These are phyloP conservation scores for Fraxinus platypoda DNA, from an alignment of 305 asterid genomes.

Conservation along the genomic window DNA sequence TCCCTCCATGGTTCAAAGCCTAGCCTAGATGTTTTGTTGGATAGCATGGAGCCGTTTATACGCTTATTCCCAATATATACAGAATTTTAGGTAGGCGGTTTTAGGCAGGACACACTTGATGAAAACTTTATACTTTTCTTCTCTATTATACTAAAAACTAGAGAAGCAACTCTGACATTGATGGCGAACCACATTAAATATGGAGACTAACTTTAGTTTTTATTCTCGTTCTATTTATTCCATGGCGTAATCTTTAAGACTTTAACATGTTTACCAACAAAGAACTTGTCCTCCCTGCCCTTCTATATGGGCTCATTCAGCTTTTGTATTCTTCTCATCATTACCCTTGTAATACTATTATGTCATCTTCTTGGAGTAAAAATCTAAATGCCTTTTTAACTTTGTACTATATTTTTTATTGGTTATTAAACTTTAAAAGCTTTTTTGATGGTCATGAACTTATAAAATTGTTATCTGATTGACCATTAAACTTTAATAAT, in stretches of 20 bases:
- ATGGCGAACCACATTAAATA: background rate
- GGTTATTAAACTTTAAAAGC: no score
- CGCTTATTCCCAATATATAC: background rate
- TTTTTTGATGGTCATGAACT: no score
- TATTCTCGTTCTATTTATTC: background rate
- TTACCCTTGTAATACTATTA: slow-evolving; percentile 21
- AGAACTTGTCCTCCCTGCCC: slow-evolving; percentile 36
- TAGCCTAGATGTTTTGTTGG: background rate
- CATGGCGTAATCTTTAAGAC: no score
- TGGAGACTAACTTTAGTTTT: background rate
- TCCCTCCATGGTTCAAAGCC: background rate
- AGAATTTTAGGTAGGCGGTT: no score
- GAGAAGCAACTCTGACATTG: background rate
- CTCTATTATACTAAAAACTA: background rate
- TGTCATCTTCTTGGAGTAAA: slow-evolving; percentile 16
- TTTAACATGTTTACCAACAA: slow-evolving; percentile 28
- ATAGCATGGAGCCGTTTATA: background rate
- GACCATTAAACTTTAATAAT: no score
- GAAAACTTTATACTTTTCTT: background rate
- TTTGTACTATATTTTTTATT: no score
- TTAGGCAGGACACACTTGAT: no score
- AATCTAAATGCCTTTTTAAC: no score
- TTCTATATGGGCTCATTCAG: slow-evolving; percentile 36
- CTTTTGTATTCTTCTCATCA: slow-evolving; percentile 31
- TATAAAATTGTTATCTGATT: no score